Base-by-base conservation (phyloP, 768 basidiomycete species). In the Kwoniella europaea region DNA sequence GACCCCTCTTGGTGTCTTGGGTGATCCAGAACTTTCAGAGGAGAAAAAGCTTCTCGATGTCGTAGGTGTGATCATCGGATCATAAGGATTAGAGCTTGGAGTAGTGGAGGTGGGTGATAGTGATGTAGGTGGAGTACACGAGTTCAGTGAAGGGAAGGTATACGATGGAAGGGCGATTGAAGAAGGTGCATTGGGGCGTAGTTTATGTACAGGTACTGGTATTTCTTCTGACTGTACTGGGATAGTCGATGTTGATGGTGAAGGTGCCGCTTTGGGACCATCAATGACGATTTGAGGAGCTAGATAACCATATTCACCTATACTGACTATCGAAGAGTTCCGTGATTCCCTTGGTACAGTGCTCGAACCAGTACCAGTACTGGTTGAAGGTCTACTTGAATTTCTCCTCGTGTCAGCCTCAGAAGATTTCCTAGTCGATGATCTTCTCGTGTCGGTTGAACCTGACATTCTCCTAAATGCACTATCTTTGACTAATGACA, bases 241-340 rank as follows among this genome's bases (percentile, higher is more conserved):
- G 1, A 1, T 24, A 10, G 50, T 20, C 60, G 61, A 41, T 44
- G n/a, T 50, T 20, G 29, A 24, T 2, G 46, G 2, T 54, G 4
- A 15, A 15, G 65, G 54, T 9, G 60, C 50, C 24, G n/a, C 24
- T 4, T 41, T 65, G 10, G 68, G 57, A 10, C 44, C 68, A 58
- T 80, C 77, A 44, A 78, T 77, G n/a, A 74, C 70, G 27, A 80
- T 80, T 42, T 74, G 71, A 22, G 79, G 76, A 9, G 65, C 79
- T 18, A 80, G 71, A 53, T 80, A 80, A 15, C 73, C 75, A 59
- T 78, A 80, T 54, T 80, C 79, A 29, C 68, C 58, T 15, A 78
- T 73, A 66, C 79, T 78, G 69, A 76, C 74, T n/a, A 74, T 64
- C 6, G 74, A 76, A 27, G 74, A 77, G 54, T 35, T 35, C 35